Evolutionary conservation across 1,284 basidiomycete species (phyloP).

Genomic region (Vanrija humicola): DNA sequence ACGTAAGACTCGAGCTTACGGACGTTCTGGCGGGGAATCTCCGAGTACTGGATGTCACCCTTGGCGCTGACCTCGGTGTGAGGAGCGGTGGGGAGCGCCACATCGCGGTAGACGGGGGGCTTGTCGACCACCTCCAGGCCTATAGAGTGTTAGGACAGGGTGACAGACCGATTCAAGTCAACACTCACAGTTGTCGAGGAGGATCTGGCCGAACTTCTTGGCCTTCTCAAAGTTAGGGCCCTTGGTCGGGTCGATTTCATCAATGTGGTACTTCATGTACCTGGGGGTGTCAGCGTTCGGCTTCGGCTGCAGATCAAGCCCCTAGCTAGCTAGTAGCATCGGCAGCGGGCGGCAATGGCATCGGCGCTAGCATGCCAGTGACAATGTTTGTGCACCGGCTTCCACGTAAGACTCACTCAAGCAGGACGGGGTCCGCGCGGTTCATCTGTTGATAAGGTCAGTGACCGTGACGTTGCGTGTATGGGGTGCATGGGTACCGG

Average conservation of each 20-base stretch:
- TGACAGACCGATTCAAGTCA: neutral
- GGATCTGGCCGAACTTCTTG: constrained; percentile 93
- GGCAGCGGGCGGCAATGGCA: no score
- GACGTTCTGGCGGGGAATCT: constrained; percentile 90
- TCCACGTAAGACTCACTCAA: constrained; percentile 51
- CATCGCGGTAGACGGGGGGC: constrained; percentile 54
- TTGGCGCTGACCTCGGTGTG: constrained; percentile 87
- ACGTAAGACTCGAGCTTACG: constrained; percentile 97
- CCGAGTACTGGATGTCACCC: constrained; percentile 91
- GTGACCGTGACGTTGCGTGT: neutral
- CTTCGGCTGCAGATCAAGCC: neutral
- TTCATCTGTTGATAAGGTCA: constrained; percentile 60
- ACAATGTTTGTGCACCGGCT: no score
- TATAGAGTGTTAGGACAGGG: constrained; percentile 2
- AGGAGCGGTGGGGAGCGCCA: constrained; percentile 97
- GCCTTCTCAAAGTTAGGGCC: constrained; percentile 90
- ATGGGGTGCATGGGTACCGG: neutral
- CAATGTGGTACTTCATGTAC: constrained; percentile 96
- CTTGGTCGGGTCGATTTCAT: constrained; percentile 72
- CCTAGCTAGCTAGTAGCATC: neutral
- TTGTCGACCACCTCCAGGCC: constrained; percentile 42
- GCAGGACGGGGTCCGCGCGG: constrained; percentile 83
- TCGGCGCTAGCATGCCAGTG: no score
- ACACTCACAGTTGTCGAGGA: constrained; percentile 72
- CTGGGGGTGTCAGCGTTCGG: constrained; percentile 28